phyloP scores from a whole-genome alignment of 2,329 filamentous ascomycete genomes.

The Phyllosticta ampelicida region DNA sequence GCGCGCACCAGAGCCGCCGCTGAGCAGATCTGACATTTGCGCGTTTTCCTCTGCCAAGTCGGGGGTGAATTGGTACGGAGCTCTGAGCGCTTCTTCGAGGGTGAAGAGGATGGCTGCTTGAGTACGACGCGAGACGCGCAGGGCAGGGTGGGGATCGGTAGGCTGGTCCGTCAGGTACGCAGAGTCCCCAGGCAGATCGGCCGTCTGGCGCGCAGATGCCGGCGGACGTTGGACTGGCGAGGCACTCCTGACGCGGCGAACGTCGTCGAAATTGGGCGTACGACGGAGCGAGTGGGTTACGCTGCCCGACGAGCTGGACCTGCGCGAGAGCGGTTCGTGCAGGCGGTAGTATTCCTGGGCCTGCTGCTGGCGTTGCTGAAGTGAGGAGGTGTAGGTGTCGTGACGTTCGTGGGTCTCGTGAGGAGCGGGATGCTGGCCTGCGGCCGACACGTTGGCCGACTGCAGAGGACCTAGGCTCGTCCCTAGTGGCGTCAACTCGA shows the following conservation, averaged over 20 bases:
- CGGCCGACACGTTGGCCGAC: conserved; percentile 20
- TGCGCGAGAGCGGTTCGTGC: conserved; percentile 32
- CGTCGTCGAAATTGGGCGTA: conserved; percentile 40
- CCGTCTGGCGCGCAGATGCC: conserved; percentile 16
- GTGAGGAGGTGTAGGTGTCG: conserved; percentile 27
- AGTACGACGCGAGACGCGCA: conserved; percentile 69
- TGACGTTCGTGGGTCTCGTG: conserved; percentile 30
- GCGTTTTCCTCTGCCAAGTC: conserved; percentile 82
- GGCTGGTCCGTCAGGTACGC: conserved; percentile 20
- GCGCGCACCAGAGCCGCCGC: conserved; percentile 47
- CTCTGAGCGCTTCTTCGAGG: conserved; percentile 79
- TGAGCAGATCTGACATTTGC: conserved; percentile 77
- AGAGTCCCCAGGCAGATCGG: conserved; percentile 22
- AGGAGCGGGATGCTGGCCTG: conserved; percentile 15
- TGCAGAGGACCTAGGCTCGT: conserved; percentile 4
- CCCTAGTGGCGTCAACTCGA: conserved; percentile 9
- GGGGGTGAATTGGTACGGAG: conserved; percentile 70
- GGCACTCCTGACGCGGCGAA: conserved; percentile 26
- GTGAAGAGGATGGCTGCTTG: conserved; percentile 86
- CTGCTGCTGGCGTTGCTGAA: conserved; percentile 34
- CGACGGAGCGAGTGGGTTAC: conserved; percentile 41
- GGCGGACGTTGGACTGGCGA: conserved; percentile 20
- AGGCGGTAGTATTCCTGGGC: conserved; percentile 24
- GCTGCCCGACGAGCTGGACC: conserved; percentile 44
- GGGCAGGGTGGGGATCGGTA: conserved; percentile 42